Percentiles rank a stretch among this genome's conserved stretches.
Evolutionary conservation across 2,329 filamentous ascomycete species (phyloP).

Genomic region (Rachicladosporium sp.): DNA sequence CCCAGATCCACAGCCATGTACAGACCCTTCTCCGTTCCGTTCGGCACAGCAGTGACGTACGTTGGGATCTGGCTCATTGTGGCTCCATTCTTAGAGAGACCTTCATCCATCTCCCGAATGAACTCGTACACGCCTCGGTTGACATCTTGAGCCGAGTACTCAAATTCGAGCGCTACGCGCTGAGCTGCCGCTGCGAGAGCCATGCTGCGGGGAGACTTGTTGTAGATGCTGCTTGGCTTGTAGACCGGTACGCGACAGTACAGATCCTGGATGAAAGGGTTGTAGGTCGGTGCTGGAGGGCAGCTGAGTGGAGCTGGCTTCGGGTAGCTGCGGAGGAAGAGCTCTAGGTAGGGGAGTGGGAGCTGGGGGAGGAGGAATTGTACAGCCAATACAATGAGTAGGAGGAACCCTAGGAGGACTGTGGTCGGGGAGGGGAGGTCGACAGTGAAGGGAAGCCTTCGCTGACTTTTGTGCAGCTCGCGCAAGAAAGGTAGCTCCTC

Average conservation of each 20-base stretch:
- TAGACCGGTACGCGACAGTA: slow-evolving; percentile 22
- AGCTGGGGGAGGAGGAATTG: slow-evolving; percentile 14
- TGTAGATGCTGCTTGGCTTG: slow-evolving; percentile 16
- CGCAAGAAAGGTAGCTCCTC: slow-evolving; percentile 5
- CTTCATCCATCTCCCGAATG: slow-evolving; percentile 78
- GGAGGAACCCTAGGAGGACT: slow-evolving; percentile 11
- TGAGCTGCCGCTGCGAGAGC: slow-evolving; percentile 56
- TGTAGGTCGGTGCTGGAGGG: slow-evolving; percentile 15
- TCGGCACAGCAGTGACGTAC: slow-evolving; percentile 89
- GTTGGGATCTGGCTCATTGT: slow-evolving; percentile 93
- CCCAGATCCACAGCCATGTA: slow-evolving; percentile 97
- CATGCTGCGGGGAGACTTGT: slow-evolving; percentile 32
- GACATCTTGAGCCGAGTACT: slow-evolving; percentile 66
- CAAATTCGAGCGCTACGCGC: slow-evolving; percentile 73
- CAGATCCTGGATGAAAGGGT: slow-evolving; percentile 24
- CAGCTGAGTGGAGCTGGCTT: slow-evolving; percentile 15
- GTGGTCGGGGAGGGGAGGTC: slow-evolving; percentile 9
- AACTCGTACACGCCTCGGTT: slow-evolving; percentile 76
- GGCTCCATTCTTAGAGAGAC: slow-evolving; percentile 62
- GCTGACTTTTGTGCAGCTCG: slow-evolving; percentile 2
- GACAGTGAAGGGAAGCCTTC: slow-evolving; percentile 1
- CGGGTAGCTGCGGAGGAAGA: slow-evolving; percentile 10
- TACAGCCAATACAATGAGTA: slow-evolving; percentile 12
- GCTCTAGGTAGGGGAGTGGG: slow-evolving; percentile 8
- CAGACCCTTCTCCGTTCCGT: slow-evolving; percentile 95